Base-by-base conservation (phyloP, 169 alveolate genomes). In the Cryptosporidium bovis region DNA sequence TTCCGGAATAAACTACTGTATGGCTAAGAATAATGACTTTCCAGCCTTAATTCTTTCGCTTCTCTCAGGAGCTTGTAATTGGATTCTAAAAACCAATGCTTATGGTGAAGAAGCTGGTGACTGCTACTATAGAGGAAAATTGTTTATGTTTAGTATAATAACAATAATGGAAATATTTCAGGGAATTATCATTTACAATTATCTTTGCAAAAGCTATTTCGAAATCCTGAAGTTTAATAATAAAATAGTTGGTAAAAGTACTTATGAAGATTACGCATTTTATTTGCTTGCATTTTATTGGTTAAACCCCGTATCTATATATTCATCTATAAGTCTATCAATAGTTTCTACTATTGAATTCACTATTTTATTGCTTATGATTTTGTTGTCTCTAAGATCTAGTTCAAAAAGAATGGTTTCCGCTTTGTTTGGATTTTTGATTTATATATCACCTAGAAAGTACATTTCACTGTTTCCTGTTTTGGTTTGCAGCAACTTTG, bases 231-330 rank as follows among this genome's bases (percentile, higher is more conserved):
- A 65, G 10, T 0, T 77, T 18, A 33, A 68, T 15, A 34, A 31
- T 5, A 27, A 68, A 24, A 27, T 40, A 13, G 33, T 62, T 33
- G 71, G 64, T 20, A 60, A 34, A 20, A 62, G 10, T 2, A 3
- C 16, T 40, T 62, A 62, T 62, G 29, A 56, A 48, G 7, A 56
- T 0, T 20, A 20, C 10, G 60, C 40, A 5, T 46, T 36, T 46
- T 24, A 58, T 5, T 48, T 77, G 0, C 20, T 77, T 24, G 71
- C 53, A 3, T 3, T 44, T 46, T 77, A 56, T 62, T 77, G 69
- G 71, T 56, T 77, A 16, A 77, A 77, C 29, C 87, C 87, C 20
- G 36, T 77, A 13, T 44, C 64, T 12, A 20, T 77, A 13, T 77
- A 77, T 62, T n/a, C 60, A 13, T 16, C 64, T 44, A 56, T 62